These are phyloP conservation scores for Spergularia marina DNA, from an alignment of 148 eudicot genomes.

Conservation along the genomic window DNA sequence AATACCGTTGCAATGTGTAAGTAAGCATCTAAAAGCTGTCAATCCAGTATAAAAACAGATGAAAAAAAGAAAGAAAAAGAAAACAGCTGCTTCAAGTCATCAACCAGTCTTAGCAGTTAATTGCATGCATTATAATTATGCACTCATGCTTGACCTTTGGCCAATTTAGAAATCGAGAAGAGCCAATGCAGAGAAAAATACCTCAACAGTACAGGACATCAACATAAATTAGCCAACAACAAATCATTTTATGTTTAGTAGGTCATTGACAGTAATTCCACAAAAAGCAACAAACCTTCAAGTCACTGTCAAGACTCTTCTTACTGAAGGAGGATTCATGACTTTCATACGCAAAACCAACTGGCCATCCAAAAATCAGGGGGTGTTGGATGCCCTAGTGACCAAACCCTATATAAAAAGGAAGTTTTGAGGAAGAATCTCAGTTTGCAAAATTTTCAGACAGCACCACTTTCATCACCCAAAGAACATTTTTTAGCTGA, in stretches of 20 bases:
- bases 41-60: not conserved
- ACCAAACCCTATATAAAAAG: conserved; percentile 12
- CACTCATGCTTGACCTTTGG: not conserved
- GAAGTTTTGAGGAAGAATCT: conserved; percentile 1
- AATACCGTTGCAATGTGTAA: not conserved
- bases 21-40: not conserved
- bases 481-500: not conserved
- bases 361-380: not conserved
- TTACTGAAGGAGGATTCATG: not conserved
- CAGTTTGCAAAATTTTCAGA: not conserved
- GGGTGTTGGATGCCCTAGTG: not conserved
- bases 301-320: not conserved
- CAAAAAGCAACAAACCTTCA: too few species aligned
- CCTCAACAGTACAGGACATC: not conserved
- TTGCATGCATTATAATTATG: not conserved
- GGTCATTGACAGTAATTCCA: too few species aligned
- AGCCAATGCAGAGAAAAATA: not conserved
- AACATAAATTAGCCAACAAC: not conserved
- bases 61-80: not conserved
- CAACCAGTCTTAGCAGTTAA: conserved; percentile 3
- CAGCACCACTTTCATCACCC: not conserved
- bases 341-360: conserved; percentile 1
- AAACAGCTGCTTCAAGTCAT: not conserved
- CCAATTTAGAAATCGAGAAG: not conserved
- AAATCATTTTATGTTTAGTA: not conserved